These are phyloP conservation scores for Leccinum olivaceopallidum DNA, from an alignment of 768 basidiomycete species.

Conservation along the genomic window DNA sequence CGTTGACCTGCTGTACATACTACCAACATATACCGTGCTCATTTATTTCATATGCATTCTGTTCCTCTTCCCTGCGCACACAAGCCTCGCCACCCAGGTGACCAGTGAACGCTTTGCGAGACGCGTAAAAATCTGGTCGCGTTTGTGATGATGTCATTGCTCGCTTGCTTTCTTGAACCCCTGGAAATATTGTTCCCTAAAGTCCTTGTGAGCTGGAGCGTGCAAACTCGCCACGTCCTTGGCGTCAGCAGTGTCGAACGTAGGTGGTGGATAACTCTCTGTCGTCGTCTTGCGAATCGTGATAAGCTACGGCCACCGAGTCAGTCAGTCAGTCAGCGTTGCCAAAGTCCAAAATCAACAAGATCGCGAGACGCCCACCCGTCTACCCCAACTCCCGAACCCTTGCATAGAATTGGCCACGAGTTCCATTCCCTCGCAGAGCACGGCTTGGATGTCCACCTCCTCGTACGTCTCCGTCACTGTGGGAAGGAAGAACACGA, in stretches of 20 bases:
- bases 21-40: constrained; percentile 1
- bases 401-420: constrained; percentile 88
- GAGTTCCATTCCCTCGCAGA: constrained; percentile 87
- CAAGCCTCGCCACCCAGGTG: neutral
- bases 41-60: neutral
- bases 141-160: constrained; percentile 1
- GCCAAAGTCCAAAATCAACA: neutral
- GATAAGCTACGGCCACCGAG: constrained; percentile 62
- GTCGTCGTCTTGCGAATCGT: constrained; percentile 77
- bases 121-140: too few species aligned
- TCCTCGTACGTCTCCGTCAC: constrained; percentile 90
- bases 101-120: too few species aligned
- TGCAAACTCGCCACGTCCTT: constrained; percentile 32
- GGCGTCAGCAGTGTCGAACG: constrained; percentile 42
- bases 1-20: neutral
- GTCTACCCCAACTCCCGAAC: constrained; percentile 93
- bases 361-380: constrained; percentile 52
- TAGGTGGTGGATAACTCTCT: constrained; percentile 49
- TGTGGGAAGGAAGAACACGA: constrained; percentile 95
- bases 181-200: constrained; percentile 85
- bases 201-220: constrained; percentile 85
- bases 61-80: neutral
- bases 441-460: constrained; percentile 75
- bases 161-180: constrained; percentile 59
- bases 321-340: constrained; percentile 4